Percentiles rank a stretch among this genome's conserved stretches.
phyloP scores from a whole-genome alignment of 768 basidiomycete species.

The Rhizopogon salebrosus region DNA sequence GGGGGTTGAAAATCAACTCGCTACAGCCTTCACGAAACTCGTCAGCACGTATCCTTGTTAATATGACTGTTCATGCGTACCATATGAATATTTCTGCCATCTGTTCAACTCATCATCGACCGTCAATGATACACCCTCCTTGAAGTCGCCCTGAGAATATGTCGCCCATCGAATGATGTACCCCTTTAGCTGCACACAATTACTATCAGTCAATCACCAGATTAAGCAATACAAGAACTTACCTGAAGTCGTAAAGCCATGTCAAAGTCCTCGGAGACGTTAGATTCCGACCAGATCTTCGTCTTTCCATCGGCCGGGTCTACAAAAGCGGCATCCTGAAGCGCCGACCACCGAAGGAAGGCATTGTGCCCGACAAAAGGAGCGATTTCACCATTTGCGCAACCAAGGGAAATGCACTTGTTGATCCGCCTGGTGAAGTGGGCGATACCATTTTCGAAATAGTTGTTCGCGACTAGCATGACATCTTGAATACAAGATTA shows the following conservation, averaged over 20 bases:
- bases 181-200: neutral
- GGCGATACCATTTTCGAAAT: conserved; percentile 83
- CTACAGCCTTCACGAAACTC: conserved; percentile 45
- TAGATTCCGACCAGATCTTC: conserved; percentile 81
- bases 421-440: conserved; percentile 83
- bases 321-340: conserved; percentile 74
- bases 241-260: conserved; percentile 64
- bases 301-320: conserved; percentile 56
- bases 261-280: conserved; percentile 84
- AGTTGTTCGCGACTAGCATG: conserved; percentile 81
- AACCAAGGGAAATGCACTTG: conserved; percentile 66
- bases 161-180: conserved; percentile 45
- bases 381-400: conserved; percentile 63
- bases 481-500: conserved; percentile 42
- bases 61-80: conserved; percentile 42
- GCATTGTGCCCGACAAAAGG: conserved; percentile 82
- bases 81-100: conserved; percentile 82
- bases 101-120: conserved; percentile 82
- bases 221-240: conserved; percentile 30
- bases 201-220: conserved; percentile 14
- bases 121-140: conserved; percentile 82
- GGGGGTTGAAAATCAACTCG: conserved; percentile 78
- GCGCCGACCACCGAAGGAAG: conserved; percentile 78
- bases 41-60: neutral
- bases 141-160: conserved; percentile 76